Evolutionary conservation across 2,329 filamentous ascomycete species (phyloP), one percentile per base, ranked within the genome.

Genomic region (Fusarium setosum): DNA sequence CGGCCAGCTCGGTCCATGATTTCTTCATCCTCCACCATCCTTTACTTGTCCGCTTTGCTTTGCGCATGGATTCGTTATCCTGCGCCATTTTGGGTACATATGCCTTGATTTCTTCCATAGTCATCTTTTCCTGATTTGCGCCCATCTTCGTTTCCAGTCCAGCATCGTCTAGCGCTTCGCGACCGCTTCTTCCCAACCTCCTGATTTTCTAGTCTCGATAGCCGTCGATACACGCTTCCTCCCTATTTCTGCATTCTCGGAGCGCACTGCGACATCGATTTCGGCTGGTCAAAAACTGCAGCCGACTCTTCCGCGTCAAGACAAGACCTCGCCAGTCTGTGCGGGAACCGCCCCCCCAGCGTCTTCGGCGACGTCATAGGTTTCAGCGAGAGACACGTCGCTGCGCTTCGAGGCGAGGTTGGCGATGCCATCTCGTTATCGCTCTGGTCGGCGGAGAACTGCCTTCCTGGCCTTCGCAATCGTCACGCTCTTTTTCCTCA

Each of bases 391-490:
- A 29, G 26, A 49, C 9, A 29, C 48, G 40, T 38, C 12, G 20
- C 41, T 42, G 26, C 63, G 35, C 34, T 35, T 18, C 18, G 17
- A 23, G 47, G 41, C 48, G 17, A 42, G 26, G 51, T 50, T 41
- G 44, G 57, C 48, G 23, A 68, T 68, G 65, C 48, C 44, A 20
- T 63, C 61, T 17, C 53, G 61, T n/a, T 55, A 65, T 34, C 65
- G 65, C 10, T 55, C 65, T 32, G 65, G 65, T 23, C 47, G 65
- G 48, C 65, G 65, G 26, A 66, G 58, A 63, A 60, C 52, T 18
- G 58, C 51, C 21, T 48, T 35, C 52, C 20, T 60, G 13, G 61
- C 51, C 37, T 55, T 67, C 24, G 17, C 44, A 20, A 18, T 49
- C 8, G 62, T 48, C 10, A 48, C 44, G 7, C 34, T 68, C 15